A percentile compares a stretch with the other conserved stretches of the same genome.
Conservation (phyloP, 176 grass and related monocot species). For the Rhipidocladum racemiflorum region DNA sequence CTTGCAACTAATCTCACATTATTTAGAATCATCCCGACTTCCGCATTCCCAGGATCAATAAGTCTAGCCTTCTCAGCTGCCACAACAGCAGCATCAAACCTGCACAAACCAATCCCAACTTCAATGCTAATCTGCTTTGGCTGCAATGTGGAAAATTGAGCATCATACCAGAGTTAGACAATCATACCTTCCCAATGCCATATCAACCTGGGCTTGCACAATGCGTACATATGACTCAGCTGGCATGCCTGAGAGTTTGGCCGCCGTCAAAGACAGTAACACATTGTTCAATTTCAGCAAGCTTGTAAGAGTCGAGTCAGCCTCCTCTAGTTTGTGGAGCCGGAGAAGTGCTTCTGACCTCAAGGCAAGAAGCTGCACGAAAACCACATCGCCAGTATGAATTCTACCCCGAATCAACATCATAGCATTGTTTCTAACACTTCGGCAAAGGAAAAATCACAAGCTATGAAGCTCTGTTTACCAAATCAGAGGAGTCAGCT, state of each 20-base stretch:
- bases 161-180: conserved; percentile 19
- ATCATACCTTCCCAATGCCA: conserved; percentile 86
- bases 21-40: conserved; percentile 59
- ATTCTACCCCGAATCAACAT: conserved; percentile 13
- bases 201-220: conserved; percentile 80
- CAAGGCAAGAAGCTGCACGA: conserved; percentile 61
- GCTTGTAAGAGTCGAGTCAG: conserved; percentile 60
- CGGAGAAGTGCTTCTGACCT: conserved; percentile 90
- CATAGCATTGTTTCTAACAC: conserved; percentile 1
- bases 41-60: conserved; percentile 59
- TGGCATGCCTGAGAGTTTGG: conserved; percentile 66
- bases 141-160: conserved; percentile 16
- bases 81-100: conserved; percentile 79
- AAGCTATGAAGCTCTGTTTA: conserved; percentile 21
- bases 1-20: conserved; percentile 75
- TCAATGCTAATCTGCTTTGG: conserved; percentile 3
- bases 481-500: conserved; percentile 74
- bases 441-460: background rate
- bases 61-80: conserved; percentile 75
- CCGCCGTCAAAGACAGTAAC: conserved; percentile 32
- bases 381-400: background rate
- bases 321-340: conserved; percentile 76
- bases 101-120: conserved; percentile 43
- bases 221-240: conserved; percentile 64
- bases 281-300: conserved; percentile 53